Conservation (phyloP, 2,329 filamentous ascomycete genomes). For the Colletotrichum spinosum region DNA sequence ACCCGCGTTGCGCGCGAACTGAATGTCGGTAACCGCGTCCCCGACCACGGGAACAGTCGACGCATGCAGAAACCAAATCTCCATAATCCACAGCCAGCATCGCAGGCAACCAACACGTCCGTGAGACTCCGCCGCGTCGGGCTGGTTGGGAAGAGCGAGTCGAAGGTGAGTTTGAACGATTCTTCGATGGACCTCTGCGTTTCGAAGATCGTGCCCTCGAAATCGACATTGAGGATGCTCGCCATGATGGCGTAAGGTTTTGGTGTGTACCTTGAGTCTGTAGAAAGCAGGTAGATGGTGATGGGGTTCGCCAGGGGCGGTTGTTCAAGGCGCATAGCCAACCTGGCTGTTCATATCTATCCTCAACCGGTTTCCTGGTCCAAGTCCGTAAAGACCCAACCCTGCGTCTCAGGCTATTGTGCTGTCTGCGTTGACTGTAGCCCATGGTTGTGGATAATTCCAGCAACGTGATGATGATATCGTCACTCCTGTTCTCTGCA, state of each 20-base stretch:
- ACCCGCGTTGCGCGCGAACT: slow-evolving; percentile 37
- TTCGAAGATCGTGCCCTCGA: slow-evolving; percentile 39
- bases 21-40: slow-evolving; percentile 35
- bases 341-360: too few species aligned
- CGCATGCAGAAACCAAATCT: background rate
- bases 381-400: too few species aligned
- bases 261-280: background rate
- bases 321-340: too few species aligned
- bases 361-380: too few species aligned
- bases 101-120: slow-evolving; percentile 27
- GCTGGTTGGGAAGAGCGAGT: slow-evolving; percentile 12
- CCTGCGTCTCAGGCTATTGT: too few species aligned
- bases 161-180: slow-evolving; percentile 37
- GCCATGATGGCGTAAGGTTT: slow-evolving; percentile 3
- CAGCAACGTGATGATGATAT: too few species aligned
- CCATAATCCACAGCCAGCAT: slow-evolving; percentile 23
- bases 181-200: slow-evolving; percentile 35
- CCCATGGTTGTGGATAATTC: too few species aligned
- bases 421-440: too few species aligned
- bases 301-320: too few species aligned
- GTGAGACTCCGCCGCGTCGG: slow-evolving; percentile 30
- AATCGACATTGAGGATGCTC: slow-evolving; percentile 37
- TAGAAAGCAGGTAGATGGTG: too few species aligned
- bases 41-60: slow-evolving; percentile 35
- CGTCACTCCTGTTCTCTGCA: too few species aligned